These are phyloP conservation scores for Chalciporus sphaerocephalus DNA, from an alignment of 768 basidiomycete species.

Conservation along the genomic window DNA sequence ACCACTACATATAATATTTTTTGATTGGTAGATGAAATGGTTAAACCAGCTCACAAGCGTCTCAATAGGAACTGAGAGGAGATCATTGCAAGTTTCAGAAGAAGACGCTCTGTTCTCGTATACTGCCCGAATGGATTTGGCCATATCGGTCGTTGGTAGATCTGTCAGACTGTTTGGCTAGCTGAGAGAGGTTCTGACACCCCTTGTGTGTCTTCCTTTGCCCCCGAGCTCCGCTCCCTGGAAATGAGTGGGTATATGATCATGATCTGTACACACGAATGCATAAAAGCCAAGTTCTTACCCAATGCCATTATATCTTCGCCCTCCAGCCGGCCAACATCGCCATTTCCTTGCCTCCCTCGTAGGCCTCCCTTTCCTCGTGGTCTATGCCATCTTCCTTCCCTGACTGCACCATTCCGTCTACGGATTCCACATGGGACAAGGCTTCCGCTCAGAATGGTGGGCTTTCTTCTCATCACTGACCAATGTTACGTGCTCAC, in stretches of 20 bases:
- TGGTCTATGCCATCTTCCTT: constrained; percentile 30
- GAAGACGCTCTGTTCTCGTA: constrained; percentile 25
- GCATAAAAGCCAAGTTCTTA: constrained; percentile 37
- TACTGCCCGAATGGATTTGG: constrained; percentile 27
- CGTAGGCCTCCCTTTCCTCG: constrained; percentile 17
- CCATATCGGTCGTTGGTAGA: constrained; percentile 34
- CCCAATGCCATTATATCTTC: constrained; percentile 29
- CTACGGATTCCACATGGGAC: constrained; percentile 35
- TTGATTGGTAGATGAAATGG: constrained; percentile 30
- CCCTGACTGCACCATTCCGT: constrained; percentile 24
- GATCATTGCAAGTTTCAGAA: constrained; percentile 20
- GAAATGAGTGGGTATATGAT: constrained; percentile 38
- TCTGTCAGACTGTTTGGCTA: constrained; percentile 34
- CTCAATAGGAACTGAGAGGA: constrained; percentile 22
- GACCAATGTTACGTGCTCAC: constrained; percentile 31
- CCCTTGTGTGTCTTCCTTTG: constrained; percentile 36
- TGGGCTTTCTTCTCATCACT: constrained; percentile 35
- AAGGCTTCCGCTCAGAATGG: constrained; percentile 35
- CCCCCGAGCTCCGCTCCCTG: constrained; percentile 39
- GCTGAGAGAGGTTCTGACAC: constrained; percentile 34
- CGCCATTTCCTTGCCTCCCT: constrained; percentile 21
- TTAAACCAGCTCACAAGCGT: constrained; percentile 23
- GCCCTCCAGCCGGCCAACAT: constrained; percentile 22
- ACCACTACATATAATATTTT: constrained; percentile 43
- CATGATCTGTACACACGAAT: constrained; percentile 33